Evolutionary conservation across 192 early-diverging fungal genomes (phyloP).

Genomic region (Entrophospora sp.): DNA sequence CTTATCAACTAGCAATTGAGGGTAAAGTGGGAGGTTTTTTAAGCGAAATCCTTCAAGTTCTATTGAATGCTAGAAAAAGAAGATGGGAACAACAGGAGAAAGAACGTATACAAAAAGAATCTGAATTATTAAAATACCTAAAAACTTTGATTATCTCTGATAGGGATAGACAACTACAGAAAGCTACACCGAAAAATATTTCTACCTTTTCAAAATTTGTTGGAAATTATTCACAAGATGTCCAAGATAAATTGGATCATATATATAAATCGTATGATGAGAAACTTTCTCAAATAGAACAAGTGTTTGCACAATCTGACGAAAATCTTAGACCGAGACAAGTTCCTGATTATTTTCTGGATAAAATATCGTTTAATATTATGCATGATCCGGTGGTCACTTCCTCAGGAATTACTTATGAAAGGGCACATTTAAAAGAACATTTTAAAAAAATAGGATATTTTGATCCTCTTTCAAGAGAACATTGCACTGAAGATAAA

Average conservation of each 20-base stretch:
- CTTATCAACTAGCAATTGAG: slow-evolving; percentile 51
- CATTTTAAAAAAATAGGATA: slow-evolving; percentile 73
- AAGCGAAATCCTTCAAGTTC: slow-evolving; percentile 53
- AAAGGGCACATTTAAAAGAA: slow-evolving; percentile 60
- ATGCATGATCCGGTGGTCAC: slow-evolving; percentile 71
- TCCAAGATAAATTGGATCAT: background rate
- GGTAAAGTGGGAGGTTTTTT: slow-evolving; percentile 47
- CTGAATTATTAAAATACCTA: slow-evolving; percentile 57
- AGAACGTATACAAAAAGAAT: slow-evolving; percentile 42
- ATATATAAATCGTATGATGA: slow-evolving; percentile 32
- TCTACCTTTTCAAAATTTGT: slow-evolving; percentile 8
- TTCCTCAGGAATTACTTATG: slow-evolving; percentile 63
- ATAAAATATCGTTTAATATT: slow-evolving; percentile 71
- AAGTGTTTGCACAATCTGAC: slow-evolving; percentile 45
- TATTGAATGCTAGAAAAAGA: slow-evolving; percentile 54
- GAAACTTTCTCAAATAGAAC: slow-evolving; percentile 25
- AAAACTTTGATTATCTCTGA: slow-evolving; percentile 52
- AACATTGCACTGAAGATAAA: slow-evolving; percentile 55
- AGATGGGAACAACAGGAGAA: slow-evolving; percentile 61
- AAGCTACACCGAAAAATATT: slow-evolving; percentile 12
- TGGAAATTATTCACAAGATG: background rate
- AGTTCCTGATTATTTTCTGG: slow-evolving; percentile 55
- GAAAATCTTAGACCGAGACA: slow-evolving; percentile 29
- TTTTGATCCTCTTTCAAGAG: slow-evolving; percentile 71
- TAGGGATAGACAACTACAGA: slow-evolving; percentile 28